phyloP scores from a whole-genome alignment of 805 yeast species.

The Myxozyma geophila region DNA sequence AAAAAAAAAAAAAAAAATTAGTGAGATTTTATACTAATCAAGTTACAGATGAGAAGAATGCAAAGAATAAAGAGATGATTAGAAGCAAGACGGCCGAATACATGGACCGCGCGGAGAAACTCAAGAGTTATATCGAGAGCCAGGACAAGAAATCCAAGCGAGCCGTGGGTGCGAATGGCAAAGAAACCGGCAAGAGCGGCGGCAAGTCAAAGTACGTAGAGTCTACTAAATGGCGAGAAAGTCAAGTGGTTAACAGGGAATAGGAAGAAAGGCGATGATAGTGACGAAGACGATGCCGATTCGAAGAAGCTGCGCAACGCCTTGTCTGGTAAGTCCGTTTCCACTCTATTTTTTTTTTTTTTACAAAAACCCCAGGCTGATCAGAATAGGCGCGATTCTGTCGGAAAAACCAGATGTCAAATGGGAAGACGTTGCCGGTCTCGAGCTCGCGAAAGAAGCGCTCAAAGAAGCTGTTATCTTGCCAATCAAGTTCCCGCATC shows the following conservation, averaged over 20 bases:
- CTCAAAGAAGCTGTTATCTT: slow-evolving; percentile 95
- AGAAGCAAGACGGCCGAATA: slow-evolving; percentile 90
- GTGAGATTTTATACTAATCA: neutral
- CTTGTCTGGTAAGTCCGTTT: slow-evolving; percentile 68
- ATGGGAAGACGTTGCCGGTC: slow-evolving; percentile 96
- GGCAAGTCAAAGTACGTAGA: slow-evolving; percentile 30
- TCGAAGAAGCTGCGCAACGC: slow-evolving; percentile 90
- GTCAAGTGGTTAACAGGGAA: neutral
- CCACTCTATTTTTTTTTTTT: no score
- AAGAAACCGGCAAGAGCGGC: slow-evolving; percentile 27
- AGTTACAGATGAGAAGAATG: slow-evolving; percentile 73
- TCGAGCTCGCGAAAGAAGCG: slow-evolving; percentile 94
- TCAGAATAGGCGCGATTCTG: slow-evolving; percentile 61
- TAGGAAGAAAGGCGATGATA: slow-evolving; percentile 50
- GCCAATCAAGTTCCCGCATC: slow-evolving; percentile 94
- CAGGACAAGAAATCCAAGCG: slow-evolving; percentile 46
- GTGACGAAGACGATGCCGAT: slow-evolving; percentile 71
- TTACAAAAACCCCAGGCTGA: neutral
- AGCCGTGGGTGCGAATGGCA: slow-evolving; percentile 36
- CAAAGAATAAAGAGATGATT: slow-evolving; percentile 83
- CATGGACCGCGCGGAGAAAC: slow-evolving; percentile 87
- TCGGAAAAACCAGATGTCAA: slow-evolving; percentile 89
- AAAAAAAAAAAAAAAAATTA: no score
- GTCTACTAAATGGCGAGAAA: neutral
- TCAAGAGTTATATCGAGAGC: slow-evolving; percentile 84